These are phyloP conservation scores for Sutorius australiensis DNA, from an alignment of 768 basidiomycete genomes.

Conservation along the genomic window DNA sequence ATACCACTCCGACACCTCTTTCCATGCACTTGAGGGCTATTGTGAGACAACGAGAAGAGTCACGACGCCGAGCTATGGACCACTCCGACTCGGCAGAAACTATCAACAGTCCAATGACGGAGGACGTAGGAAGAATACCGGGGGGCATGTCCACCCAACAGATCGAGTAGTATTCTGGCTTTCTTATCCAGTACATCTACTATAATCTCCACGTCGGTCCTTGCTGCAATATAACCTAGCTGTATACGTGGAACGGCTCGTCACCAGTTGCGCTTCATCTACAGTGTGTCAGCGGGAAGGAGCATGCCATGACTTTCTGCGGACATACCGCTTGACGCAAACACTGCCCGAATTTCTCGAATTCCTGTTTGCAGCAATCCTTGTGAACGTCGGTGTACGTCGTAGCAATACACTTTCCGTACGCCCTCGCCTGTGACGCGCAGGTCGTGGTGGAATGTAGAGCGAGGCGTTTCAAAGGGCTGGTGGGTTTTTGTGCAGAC, in stretches of 20 bases:
- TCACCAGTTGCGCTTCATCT: constrained; percentile 62
- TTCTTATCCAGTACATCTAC: constrained; percentile 13
- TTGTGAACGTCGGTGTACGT: constrained; percentile 81
- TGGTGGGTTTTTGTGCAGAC: constrained; percentile 29
- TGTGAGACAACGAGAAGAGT: constrained; percentile 45
- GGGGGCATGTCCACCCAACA: constrained; percentile 28
- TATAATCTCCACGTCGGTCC: constrained; percentile 12
- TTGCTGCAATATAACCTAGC: constrained; percentile 4
- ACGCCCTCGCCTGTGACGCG: constrained; percentile 64
- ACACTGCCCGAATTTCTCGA: constrained; percentile 78
- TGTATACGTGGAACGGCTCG: background rate
- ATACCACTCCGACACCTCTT: constrained; percentile 53
- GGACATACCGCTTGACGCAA: constrained; percentile 70
- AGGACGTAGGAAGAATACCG: constrained; percentile 35
- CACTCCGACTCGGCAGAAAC: constrained; percentile 19
- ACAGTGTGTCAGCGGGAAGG: background rate
- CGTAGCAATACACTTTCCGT: constrained; percentile 85
- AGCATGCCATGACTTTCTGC: background rate
- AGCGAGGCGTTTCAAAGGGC: constrained; percentile 63
- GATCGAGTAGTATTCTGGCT: constrained; percentile 16
- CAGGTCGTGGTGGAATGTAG: constrained; percentile 70
- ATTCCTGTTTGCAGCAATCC: constrained; percentile 83
- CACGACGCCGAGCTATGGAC: constrained; percentile 33
- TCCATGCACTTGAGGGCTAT: constrained; percentile 48
- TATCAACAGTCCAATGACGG: constrained; percentile 34